Evolutionary conservation across 1,284 basidiomycete genomes (phyloP), one percentile per base, ranked within the genome.

Genomic region (Heterobasidion annosum): DNA sequence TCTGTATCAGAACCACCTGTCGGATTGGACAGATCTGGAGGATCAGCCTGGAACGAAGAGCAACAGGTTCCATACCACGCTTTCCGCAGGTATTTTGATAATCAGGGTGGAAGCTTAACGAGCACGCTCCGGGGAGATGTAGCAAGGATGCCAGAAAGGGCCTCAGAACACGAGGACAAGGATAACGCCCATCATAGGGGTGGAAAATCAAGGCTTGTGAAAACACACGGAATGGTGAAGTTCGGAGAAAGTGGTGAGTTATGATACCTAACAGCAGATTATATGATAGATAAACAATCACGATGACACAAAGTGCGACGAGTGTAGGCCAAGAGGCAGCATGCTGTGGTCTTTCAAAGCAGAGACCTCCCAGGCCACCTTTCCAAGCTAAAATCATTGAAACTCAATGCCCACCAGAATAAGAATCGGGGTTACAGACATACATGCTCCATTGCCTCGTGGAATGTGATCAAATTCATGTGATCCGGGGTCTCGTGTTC

Each of bases 391-490:
- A 16, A 12, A 34, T 35, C 52, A 35, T 58, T 56, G 10, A 49
- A 58, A 51, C 49, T 18, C 51, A 62, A 10, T 56, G 55, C 18
- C 64, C 47, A 62, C 64, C 19, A 16, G 19, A 18, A 40, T 25
- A 35, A 54, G 34, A 19, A 54, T 52, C 10, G 1, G 10, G 34
- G 19, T 25, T 25, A 25, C 25, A 25, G 25, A 55, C 57, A 34
- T 33, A 85, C 86, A 64, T 87, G 83, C 54, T 70, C 68, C 15
- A 73, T 63, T 16, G 85, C 85, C 50, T 85, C 80, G 8, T 65
- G 55, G 12, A 70, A 70, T 13, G 83, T 73, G n/a, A 90, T 63
- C 19, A 91, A 67, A 63, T 91, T 88, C 85, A 91, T 90, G 60
- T 91, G 85, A 59, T 88, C 81, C 10, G 85, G 85, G 46, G 79